Evolutionary conservation across 805 yeast genomes (phyloP).

Genomic region (Hanseniaspora taiwanica): DNA sequence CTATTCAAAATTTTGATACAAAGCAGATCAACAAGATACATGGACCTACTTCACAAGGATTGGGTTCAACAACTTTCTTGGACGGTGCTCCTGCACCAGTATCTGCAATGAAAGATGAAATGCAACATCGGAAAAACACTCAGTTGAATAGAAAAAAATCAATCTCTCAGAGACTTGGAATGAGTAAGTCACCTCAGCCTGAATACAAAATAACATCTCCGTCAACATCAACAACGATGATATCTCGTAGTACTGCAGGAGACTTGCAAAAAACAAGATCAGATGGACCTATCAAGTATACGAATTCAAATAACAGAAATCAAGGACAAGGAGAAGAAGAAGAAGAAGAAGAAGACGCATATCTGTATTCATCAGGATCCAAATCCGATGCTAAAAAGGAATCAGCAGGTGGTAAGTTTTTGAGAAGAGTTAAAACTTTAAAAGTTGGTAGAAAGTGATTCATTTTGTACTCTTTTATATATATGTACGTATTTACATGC

Average conservation of each 20-base stretch:
- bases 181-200: slow-evolving; percentile 19
- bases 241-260: slow-evolving; percentile 9
- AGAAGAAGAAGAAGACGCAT: slow-evolving; percentile 21
- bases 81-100: slow-evolving; percentile 90
- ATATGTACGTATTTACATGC: too few relatives aligned
- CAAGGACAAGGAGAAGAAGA: slow-evolving; percentile 10
- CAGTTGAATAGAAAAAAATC: slow-evolving; percentile 69
- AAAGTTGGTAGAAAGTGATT: slow-evolving; percentile 49
- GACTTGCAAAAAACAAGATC: slow-evolving; percentile 2
- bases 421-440: slow-evolving; percentile 80
- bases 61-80: slow-evolving; percentile 83
- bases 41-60: slow-evolving; percentile 75
- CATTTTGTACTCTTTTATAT: too few relatives aligned
- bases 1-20: slow-evolving; percentile 56
- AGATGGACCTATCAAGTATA: slow-evolving; percentile 1
- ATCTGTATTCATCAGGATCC: slow-evolving; percentile 12
- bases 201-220: slow-evolving; percentile 6
- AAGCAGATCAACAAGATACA: slow-evolving; percentile 57
- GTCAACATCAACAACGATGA: too few relatives aligned
- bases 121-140: slow-evolving; percentile 19
- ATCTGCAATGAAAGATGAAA: slow-evolving; percentile 28
- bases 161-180: slow-evolving; percentile 51
- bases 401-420: slow-evolving; percentile 39
- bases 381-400: slow-evolving; percentile 16
- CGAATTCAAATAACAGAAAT: too few relatives aligned